Percentiles rank a stretch among this genome's conserved stretches.
Evolutionary conservation across 495 filamentous ascomycete species (phyloP).

Genomic region (Aspergillus sclerotiicarbonarius): DNA sequence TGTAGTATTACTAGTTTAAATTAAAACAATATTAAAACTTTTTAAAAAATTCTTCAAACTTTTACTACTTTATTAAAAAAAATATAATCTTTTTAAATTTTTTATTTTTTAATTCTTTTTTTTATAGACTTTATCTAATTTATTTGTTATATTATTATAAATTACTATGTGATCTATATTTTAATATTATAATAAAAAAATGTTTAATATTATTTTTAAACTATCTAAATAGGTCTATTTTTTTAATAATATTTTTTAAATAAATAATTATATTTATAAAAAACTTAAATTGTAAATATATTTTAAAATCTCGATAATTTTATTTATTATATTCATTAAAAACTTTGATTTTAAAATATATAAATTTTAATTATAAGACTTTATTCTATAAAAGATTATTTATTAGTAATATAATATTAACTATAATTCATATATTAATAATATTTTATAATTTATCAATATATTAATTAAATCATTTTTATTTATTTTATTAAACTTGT

Average conservation of each 20-base stretch:
- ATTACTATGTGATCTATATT: not conserved
- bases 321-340: not conserved
- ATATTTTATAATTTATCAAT: too few relatives aligned
- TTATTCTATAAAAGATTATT: too few relatives aligned
- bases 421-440: too few relatives aligned
- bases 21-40: not conserved
- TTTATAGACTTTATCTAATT: not conserved
- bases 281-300: not conserved
- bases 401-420: too few relatives aligned
- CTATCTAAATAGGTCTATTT: not conserved
- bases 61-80: not conserved
- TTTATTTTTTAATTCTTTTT: not conserved
- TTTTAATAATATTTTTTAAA: not conserved
- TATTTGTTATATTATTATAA: not conserved
- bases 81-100: not conserved
- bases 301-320: not conserved
- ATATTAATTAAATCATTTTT: too few relatives aligned
- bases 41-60: not conserved
- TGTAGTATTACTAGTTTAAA: not conserved
- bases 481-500: too few relatives aligned
- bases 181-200: not conserved
- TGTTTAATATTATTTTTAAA: not conserved
- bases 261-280: not conserved
- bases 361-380: not conserved
- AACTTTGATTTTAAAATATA: not conserved